Conservation (phyloP, 768 basidiomycete species). For the Rhodotorula babjevae region DNA sequence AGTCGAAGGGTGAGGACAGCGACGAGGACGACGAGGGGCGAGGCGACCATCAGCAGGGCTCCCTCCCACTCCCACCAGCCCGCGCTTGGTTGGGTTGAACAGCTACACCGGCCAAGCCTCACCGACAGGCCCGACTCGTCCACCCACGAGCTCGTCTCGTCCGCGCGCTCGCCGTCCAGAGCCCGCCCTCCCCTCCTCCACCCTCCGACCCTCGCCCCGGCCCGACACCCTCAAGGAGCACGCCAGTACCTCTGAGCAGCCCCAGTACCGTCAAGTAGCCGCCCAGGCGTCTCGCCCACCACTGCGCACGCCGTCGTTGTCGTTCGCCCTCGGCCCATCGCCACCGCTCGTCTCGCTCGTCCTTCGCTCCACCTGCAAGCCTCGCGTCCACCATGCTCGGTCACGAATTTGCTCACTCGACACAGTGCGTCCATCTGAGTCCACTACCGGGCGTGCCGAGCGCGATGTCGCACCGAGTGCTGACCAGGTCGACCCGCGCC, state of each 20-base stretch:
- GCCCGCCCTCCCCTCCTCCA: not conserved
- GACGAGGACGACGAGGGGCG: not conserved
- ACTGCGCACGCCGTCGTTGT: not conserved
- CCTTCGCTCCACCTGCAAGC: not conserved
- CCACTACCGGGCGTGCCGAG: not conserved
- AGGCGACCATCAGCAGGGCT: not conserved
- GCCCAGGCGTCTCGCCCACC: not conserved
- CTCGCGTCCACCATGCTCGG: constrained; percentile 25
- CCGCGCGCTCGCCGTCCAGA: not conserved
- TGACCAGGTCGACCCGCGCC: not conserved
- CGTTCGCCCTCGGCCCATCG: not conserved
- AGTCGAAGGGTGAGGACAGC: not conserved
- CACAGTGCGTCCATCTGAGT: constrained; percentile 13
- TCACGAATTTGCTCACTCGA: constrained; percentile 37
- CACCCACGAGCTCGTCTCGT: not conserved
- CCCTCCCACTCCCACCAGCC: no score
- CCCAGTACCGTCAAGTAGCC: not conserved
- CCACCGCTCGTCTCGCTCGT: not conserved
- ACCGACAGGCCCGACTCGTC: not conserved
- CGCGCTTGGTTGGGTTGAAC: no score
- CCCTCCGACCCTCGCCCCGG: not conserved
- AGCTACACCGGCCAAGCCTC: accelerated
- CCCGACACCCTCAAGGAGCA: not conserved
- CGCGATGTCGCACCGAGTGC: no score
- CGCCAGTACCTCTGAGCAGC: not conserved